Base-by-base conservation (phyloP, 805 yeast genomes). In the Candida endomychidarum region DNA sequence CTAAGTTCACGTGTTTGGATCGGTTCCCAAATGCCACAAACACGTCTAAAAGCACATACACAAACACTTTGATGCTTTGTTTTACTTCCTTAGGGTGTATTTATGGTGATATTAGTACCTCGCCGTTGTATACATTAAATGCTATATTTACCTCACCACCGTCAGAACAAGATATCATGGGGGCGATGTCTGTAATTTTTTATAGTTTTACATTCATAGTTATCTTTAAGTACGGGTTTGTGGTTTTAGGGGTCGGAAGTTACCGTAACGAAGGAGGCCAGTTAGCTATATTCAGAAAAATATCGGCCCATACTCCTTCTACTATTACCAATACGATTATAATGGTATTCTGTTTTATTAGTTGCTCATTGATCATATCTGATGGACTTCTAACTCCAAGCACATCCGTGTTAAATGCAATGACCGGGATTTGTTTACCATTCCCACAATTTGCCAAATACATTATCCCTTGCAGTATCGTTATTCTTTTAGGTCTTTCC, bases 361-460 rank as follows among this genome's bases (percentile, higher is more conserved):
- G n/a, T n/a, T n/a, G 63, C 80, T 0, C n/a, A n/a, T 60, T 79
- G 49, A 78, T 79, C 15, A 58, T 79, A 26, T 74, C 81, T 7
- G 84, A 79, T 55, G 83, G 83, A 5, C 58, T 79, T 39, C 62
- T 79, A 43, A 79, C 84, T 2, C 84, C 85, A 18, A 78, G 83
- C 2, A 77, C 82, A 9, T 78, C 83, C 1, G 80, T 78, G 3
- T 63, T 79, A 34, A 68, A 77, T 40, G 81, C 84, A 4, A 12
- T 25, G 14, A 12, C 16, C 3, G 28, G 17, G 8, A n/a, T n/a
- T n/a, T n/a, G n/a, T n/a, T n/a, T n/a, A n/a, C n/a, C n/a, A n/a
- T n/a, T n/a, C n/a, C n/a, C n/a, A n/a, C n/a, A n/a, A n/a, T n/a
- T n/a, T n/a, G n/a, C n/a, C n/a, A n/a, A n/a, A n/a, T n/a, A 8